These are phyloP conservation scores for Aspergillus avenaceus DNA, from an alignment of 495 filamentous ascomycete species.

Conservation along the genomic window DNA sequence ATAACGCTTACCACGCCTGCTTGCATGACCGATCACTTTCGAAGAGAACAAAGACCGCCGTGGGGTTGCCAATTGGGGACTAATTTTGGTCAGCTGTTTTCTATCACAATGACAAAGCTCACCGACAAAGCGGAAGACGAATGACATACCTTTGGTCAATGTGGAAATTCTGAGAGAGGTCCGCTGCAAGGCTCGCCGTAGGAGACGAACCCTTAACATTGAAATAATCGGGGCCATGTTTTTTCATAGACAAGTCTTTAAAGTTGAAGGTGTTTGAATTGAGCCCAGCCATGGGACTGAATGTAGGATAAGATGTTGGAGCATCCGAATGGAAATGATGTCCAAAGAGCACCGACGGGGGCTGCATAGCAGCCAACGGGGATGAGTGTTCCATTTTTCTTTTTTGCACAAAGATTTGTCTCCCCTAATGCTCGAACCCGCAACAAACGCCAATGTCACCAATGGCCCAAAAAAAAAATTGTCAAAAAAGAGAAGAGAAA, in stretches of 20 bases:
- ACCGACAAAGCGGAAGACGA: conserved; percentile 1
- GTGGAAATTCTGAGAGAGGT: conserved; percentile 94
- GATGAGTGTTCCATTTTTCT: conserved; percentile 88
- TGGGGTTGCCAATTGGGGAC: conserved; percentile 87
- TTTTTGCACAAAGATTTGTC: conserved; percentile 7
- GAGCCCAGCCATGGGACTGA: conserved; percentile 50
- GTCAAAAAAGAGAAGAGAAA: background rate
- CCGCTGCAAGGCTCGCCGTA: conserved; percentile 81
- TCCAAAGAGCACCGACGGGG: conserved; percentile 58
- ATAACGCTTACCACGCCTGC: conserved; percentile 63
- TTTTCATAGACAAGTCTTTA: conserved; percentile 69
- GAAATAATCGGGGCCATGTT: conserved; percentile 58
- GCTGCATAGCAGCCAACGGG: conserved; percentile 90
- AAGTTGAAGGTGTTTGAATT: conserved; percentile 67
- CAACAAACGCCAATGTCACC: conserved; percentile 1
- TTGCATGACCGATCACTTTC: conserved; percentile 61
- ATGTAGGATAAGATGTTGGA: conserved; percentile 46
- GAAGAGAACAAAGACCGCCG: conserved; percentile 90
- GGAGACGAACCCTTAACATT: conserved; percentile 89
- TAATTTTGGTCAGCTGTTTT: conserved; percentile 42
- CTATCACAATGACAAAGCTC: background rate
- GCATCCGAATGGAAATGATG: conserved; percentile 53
- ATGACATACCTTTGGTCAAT: conserved; percentile 76
- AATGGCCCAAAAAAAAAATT: background rate
- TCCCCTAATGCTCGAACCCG: background rate